These are phyloP conservation scores for Nannizziopsis barbatae DNA, from an alignment of 2,329 filamentous ascomycete genomes.

Conservation along the genomic window DNA sequence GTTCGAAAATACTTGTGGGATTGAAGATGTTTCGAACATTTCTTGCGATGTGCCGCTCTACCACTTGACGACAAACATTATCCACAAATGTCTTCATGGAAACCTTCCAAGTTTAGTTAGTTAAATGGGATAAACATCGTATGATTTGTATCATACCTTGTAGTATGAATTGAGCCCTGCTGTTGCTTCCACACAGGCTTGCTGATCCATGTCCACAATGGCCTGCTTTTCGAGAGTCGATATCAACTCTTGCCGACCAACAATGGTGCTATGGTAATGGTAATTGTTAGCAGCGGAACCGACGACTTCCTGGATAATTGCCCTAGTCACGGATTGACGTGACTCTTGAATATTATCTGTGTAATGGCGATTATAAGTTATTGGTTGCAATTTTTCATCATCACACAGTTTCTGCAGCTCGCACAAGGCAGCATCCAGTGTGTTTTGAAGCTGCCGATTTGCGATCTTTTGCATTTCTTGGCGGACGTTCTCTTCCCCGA, in stretches of 20 bases:
- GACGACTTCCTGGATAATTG: too few species aligned
- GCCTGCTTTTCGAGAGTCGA: slow-evolving; percentile 13
- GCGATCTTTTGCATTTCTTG: slow-evolving; percentile 3
- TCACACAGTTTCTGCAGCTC: slow-evolving; percentile 15
- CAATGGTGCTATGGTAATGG: too few species aligned
- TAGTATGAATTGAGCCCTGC: slow-evolving; percentile 20
- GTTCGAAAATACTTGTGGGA: too few species aligned
- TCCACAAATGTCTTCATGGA: slow-evolving; percentile 22
- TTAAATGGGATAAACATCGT: neutral
- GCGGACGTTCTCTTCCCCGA: slow-evolving; percentile 8
- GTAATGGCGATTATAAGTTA: slow-evolving; percentile 27
- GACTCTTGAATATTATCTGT: slow-evolving; percentile 25
- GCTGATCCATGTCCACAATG: slow-evolving; percentile 17
- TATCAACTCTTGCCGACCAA: slow-evolving; percentile 4
- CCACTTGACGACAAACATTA: slow-evolving; percentile 21
- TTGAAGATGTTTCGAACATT: too few species aligned
- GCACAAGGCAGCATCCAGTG: slow-evolving; percentile 8
- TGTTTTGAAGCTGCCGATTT: slow-evolving; percentile 6
- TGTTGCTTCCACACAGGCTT: slow-evolving; percentile 19
- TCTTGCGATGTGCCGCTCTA: slow-evolving; percentile 32
- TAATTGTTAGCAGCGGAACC: too few species aligned
- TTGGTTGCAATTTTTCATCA: slow-evolving; percentile 19
- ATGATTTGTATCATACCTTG: slow-evolving; percentile 16
- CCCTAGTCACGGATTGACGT: too few species aligned
- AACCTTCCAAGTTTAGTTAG: slow-evolving; percentile 15